A percentile compares a stretch with the other conserved stretches of the same genome.
phyloP scores from a whole-genome alignment of 1,139 yeast genomes.

The Hanseniaspora gamundiae region DNA sequence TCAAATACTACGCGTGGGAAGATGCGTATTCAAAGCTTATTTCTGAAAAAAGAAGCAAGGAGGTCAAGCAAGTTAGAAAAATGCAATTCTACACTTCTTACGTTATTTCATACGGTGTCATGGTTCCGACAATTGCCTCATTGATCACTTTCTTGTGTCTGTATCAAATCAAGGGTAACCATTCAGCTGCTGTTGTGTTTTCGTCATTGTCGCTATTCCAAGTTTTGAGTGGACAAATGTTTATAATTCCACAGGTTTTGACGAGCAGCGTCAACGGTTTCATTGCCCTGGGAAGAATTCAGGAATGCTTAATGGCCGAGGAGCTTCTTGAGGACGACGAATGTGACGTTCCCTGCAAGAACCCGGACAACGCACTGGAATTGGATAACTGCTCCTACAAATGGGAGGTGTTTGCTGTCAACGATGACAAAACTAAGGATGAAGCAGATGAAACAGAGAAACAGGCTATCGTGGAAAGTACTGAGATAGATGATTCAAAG shows the following conservation, averaged over 20 bases:
- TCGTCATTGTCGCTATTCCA: constrained; percentile 63
- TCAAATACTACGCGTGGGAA: constrained; percentile 72
- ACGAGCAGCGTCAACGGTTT: constrained; percentile 41
- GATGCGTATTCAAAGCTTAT: constrained; percentile 38
- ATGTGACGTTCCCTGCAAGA: constrained; percentile 16
- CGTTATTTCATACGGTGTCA: constrained; percentile 37
- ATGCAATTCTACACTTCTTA: constrained; percentile 39
- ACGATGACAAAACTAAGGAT: constrained; percentile 10
- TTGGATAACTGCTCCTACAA: constrained; percentile 41
- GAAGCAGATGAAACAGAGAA: too few species aligned
- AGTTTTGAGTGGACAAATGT: constrained; percentile 50
- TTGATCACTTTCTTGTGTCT: constrained; percentile 53
- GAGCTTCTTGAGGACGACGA: constrained; percentile 18
- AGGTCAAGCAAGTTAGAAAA: constrained; percentile 35
- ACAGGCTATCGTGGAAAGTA: background rate
- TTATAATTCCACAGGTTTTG: constrained; percentile 42
- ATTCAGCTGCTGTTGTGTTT: constrained; percentile 39
- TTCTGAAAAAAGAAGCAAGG: constrained; percentile 35
- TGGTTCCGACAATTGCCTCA: constrained; percentile 50
- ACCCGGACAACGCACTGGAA: constrained; percentile 30
- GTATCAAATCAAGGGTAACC: constrained; percentile 31
- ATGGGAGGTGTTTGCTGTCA: constrained; percentile 48
- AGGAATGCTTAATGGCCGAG: constrained; percentile 34
- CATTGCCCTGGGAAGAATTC: constrained; percentile 42
- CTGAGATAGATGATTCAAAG: background rate